Evolutionary conservation across 148 eudicot genomes (phyloP).

Genomic region (Chenopodium formosanum): DNA sequence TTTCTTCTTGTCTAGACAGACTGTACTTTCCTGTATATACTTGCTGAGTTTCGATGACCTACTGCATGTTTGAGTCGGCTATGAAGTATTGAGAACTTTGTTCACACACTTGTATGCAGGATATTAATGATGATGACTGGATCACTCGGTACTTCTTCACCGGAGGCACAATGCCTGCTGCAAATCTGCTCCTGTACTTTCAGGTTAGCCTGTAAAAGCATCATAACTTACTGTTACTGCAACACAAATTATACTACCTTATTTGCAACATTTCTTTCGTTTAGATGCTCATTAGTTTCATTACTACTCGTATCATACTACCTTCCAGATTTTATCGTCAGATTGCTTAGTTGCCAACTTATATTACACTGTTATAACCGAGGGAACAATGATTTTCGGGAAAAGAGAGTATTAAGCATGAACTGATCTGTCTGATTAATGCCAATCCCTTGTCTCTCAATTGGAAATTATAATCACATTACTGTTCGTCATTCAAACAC

Average conservation of each 20-base stretch:
- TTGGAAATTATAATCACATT: not conserved
- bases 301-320: too few relatives aligned
- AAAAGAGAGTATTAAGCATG: not conserved
- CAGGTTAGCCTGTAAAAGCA: constrained; percentile 50
- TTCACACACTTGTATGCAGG: constrained; percentile 41
- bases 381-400: not conserved
- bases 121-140: constrained; percentile 87
- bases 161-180: constrained; percentile 97
- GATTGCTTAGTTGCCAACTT: not conserved
- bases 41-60: not conserved
- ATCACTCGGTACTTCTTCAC: constrained; percentile 84
- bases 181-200: constrained; percentile 87
- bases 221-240: not conserved
- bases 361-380: not conserved
- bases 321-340: not conserved
- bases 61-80: not conserved
- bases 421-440: not conserved
- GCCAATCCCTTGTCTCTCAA: not conserved
- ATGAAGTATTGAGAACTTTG: not conserved
- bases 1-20: not conserved
- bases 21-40: not conserved
- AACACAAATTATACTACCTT: not conserved
- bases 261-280: not conserved
- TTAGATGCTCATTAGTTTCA: too few relatives aligned
- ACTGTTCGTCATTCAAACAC: not conserved